Evolutionary conservation across 305 asterid species (phyloP), one percentile per base, ranked within the genome.

Genomic region (Lippia alba): DNA sequence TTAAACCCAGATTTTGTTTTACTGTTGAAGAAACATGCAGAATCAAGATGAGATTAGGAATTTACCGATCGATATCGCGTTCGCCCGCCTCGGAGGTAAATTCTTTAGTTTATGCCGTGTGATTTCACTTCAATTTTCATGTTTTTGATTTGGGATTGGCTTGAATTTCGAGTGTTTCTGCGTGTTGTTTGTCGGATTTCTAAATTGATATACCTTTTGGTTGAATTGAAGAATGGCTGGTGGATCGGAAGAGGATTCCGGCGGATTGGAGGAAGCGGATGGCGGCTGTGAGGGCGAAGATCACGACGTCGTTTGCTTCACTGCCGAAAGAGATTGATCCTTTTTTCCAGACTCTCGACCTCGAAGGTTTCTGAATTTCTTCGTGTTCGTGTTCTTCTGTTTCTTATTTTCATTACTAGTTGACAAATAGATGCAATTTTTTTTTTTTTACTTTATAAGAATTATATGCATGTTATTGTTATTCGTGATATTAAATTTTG

Each of bases 31-130:
- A 72, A 8, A 36, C 41, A 92, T 91, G 99, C 96, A 82, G 67
- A 85, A 74, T 63, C 89, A 85, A 71, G 92, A 84, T 15, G 98
- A 92, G 70, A 85, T 94, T 71, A 86, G 93, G 18, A 89, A 86
- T 55, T 88, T 94, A 51, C 99, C 99, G 60, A 92, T 92, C 73
- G 99, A 94, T 69, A 92, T 94, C 80, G 97, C 99, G 0, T 92
- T 85, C 69, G 86, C 92, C 78, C 98, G 99, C 9, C 89, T 94
- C 48, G 98, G 97, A 86, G 97, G 97, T 91, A 72, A 73, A n/a
- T 6, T 69, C 56, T 39, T 18, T 41, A 32, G 10, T 66, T 24
- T 62, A 24, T 55, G 20, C 36, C 56, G 34, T 48, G 12, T 41
- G 59, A 44, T 46, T 70, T 46, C 57, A 58, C 66, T 70, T 50